Base-by-base conservation (phyloP, 495 filamentous ascomycete species). In the Rostrohypoxylon terebratum region DNA sequence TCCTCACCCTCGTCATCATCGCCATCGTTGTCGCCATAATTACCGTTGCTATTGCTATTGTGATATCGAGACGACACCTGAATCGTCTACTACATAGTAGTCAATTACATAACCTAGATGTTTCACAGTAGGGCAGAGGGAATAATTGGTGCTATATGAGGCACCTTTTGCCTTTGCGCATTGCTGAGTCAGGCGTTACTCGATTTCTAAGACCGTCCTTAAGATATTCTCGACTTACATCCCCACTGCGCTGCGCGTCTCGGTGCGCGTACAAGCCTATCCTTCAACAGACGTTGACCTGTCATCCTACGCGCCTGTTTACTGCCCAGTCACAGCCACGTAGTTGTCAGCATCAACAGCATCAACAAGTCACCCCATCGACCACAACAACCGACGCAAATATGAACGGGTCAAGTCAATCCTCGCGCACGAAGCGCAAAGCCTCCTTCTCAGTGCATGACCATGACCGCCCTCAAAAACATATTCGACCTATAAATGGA, bases 341-440 rank as follows among this genome's bases (percentile, higher is more conserved):
- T 50, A 28, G 44, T 38, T 33, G 23, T n/a, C 71, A 71, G 50
- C 20, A 28, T 14, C 36, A n/a, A 5, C 18, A 54, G 16, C 42
- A 11, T 64, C 80, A 18, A 5, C n/a, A 45, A 20, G 42, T n/a
- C 28, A 28, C 28, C 28, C 28, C 28, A n/a, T 6, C 5, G 20
- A n/a, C 38, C 11, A 14, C 4, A 3, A 11, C 42, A 45, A 20
- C 42, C 5, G 18, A 45, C 64, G 74, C 69, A 64, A 68, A 71
- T 53, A 83, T 83, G 77, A 84, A 84, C 75, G 79, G 81, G 40
- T 66, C 81, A 25, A 76, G 71, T 50, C 68, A 77, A 14, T 66
- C 76, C 1, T 69, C 81, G 65, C 81, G 84, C 68, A 75, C 79
- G 11, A 87, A 87, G 81, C 83, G 86, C 60, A 87, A 88, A 75